A percentile compares a stretch with the other conserved stretches of the same genome.
Evolutionary conservation across 331 rosid species (phyloP).

Genomic region (Pyrus hybrid): DNA sequence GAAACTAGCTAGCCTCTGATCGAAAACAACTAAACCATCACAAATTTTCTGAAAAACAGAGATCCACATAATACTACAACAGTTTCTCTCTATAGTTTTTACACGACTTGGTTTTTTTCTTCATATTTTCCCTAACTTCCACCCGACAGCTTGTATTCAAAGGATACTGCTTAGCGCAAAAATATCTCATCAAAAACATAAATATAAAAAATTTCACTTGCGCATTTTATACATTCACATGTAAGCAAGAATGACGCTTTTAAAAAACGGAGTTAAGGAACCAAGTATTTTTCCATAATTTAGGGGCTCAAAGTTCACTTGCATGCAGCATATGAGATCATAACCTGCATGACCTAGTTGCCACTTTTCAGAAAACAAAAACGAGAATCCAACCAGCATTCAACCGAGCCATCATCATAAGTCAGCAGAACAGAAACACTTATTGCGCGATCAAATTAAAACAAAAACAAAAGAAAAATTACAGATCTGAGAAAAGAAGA

Average conservation of each 20-base stretch:
- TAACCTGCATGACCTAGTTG: background rate
- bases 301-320: background rate
- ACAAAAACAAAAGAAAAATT: background rate
- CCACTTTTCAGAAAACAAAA: background rate
- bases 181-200: too few relatives aligned
- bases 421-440: background rate
- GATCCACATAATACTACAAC: background rate
- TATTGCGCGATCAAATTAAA: background rate
- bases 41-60: background rate
- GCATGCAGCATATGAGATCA: background rate
- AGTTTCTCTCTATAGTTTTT: background rate
- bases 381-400: background rate
- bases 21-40: background rate
- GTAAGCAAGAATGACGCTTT: too few relatives aligned
- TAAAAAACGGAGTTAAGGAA: background rate
- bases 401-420: background rate
- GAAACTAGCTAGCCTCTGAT: background rate
- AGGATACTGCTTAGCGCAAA: background rate
- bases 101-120: background rate
- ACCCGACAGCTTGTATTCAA: background rate
- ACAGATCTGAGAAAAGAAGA: background rate
- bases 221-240: too few relatives aligned
- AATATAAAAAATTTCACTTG: rapidly evolving
- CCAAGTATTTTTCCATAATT: too few relatives aligned
- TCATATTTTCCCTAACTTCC: background rate